Conservation (phyloP, 768 basidiomycete genomes). For the Mycena sanguinolenta region DNA sequence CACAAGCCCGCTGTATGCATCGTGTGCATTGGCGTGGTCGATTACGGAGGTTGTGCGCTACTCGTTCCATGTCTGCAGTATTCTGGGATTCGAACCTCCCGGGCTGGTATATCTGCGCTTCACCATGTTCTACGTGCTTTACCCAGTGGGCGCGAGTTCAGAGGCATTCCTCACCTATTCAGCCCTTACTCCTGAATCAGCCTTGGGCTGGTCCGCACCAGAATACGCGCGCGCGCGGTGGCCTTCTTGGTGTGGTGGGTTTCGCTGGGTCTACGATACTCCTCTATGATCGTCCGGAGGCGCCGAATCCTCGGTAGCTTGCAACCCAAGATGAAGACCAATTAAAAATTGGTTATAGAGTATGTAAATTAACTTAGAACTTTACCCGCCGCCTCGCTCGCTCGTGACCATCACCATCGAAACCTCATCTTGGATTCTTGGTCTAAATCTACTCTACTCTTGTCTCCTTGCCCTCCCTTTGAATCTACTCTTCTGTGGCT, state of each 20-base stretch:
- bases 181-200: conserved; percentile 68
- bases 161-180: conserved; percentile 89
- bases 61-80: conserved; percentile 81
- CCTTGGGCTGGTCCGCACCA: conserved; percentile 64
- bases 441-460: too few relatives aligned
- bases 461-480: too few relatives aligned
- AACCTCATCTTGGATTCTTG: too few relatives aligned
- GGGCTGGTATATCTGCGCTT: conserved; percentile 83
- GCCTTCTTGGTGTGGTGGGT: conserved; percentile 92
- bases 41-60: conserved; percentile 94
- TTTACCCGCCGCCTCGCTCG: too few relatives aligned
- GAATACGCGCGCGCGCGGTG: conserved; percentile 69
- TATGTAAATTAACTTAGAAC: conserved; percentile 29
- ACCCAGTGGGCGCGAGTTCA: conserved; percentile 91
- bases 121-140: conserved; percentile 94
- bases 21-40: conserved; percentile 95
- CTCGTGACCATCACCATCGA: too few relatives aligned
- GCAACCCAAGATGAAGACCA: conserved; percentile 34
- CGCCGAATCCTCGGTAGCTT: conserved; percentile 56
- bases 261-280: conserved; percentile 66
- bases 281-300: conserved; percentile 67
- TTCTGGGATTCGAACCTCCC: conserved; percentile 68
- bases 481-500: too few relatives aligned
- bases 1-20: conserved; percentile 83
- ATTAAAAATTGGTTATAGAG: conserved; percentile 29